These are phyloP conservation scores for Priceomyces fermenticarens DNA, from an alignment of 805 yeast species.

Conservation along the genomic window DNA sequence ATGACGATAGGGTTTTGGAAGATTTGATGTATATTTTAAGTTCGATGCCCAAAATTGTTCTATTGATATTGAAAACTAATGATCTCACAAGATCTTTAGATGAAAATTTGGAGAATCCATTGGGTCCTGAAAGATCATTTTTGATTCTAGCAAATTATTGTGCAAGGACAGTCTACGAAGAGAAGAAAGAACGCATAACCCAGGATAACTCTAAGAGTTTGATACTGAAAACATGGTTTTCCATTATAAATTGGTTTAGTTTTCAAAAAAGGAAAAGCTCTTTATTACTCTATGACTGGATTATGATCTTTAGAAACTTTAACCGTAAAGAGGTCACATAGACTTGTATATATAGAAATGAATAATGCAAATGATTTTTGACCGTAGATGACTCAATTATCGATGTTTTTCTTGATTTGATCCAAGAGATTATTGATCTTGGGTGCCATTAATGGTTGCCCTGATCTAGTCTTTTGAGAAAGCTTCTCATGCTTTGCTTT, in stretches of 20 bases:
- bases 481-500: slow-evolving; percentile 39
- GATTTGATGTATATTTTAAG: slow-evolving; percentile 78
- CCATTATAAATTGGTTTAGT: slow-evolving; percentile 27
- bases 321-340: slow-evolving; percentile 3
- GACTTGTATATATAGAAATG: slow-evolving; percentile 1
- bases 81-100: slow-evolving; percentile 89
- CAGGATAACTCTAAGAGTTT: slow-evolving; percentile 16
- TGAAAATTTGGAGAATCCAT: slow-evolving; percentile 73
- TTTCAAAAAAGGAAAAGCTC: slow-evolving; percentile 31
- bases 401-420: slow-evolving; percentile 57
- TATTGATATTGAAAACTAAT: slow-evolving; percentile 87
- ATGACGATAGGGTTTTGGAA: slow-evolving; percentile 61
- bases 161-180: slow-evolving; percentile 74
- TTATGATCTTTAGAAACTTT: slow-evolving; percentile 19
- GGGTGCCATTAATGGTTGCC: slow-evolving; percentile 92
- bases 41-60: slow-evolving; percentile 78
- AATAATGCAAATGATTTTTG: background rate
- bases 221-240: slow-evolving; percentile 10
- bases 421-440: slow-evolving; percentile 75
- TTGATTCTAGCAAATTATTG: slow-evolving; percentile 88
- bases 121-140: slow-evolving; percentile 86
- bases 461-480: slow-evolving; percentile 57
- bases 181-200: slow-evolving; percentile 45
- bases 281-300: slow-evolving; percentile 32
- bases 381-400: background rate